Evolutionary conservation across 208 protist genomes (phyloP).

Genomic region (Leishmania arabica): DNA sequence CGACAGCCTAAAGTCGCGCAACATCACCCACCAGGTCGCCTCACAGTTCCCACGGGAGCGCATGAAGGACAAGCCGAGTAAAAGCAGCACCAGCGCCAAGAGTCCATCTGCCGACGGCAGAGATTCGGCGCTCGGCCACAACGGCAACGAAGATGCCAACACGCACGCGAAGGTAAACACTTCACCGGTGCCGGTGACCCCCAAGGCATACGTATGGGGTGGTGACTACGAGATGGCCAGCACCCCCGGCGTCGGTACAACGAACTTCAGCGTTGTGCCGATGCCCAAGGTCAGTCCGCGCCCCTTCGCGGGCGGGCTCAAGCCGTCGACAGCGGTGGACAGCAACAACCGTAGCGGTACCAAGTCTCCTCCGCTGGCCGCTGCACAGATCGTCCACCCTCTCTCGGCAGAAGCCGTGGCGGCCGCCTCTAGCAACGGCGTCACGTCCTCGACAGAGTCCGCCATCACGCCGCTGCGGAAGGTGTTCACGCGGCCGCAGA

Average conservation of each 20-base stretch:
- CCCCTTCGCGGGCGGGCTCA: not conserved
- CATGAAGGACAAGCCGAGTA: conserved; percentile 2
- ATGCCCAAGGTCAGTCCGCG: conserved; percentile 22
- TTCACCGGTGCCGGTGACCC: not conserved
- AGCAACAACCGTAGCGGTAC: not conserved
- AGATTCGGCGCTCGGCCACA: not conserved
- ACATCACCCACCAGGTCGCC: conserved; percentile 10
- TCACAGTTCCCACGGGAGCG: conserved; percentile 30
- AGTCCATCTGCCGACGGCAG: conserved; percentile 4
- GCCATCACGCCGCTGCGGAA: conserved; percentile 17
- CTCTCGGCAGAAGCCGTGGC: not conserved
- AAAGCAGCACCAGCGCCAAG: conserved; percentile 6
- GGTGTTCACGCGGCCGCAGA: conserved; percentile 2
- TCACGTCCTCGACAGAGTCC: conserved; percentile 20
- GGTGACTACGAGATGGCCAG: conserved; percentile 27
- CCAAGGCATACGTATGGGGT: conserved; percentile 23
- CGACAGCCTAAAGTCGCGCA: not conserved
- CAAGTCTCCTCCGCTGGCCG: not conserved
- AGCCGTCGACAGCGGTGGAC: not conserved
- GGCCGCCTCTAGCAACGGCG: not conserved
- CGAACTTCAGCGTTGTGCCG: conserved; percentile 8
- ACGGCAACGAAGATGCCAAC: not conserved
- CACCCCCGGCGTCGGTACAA: not conserved
- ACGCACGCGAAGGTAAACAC: conserved; percentile 15
- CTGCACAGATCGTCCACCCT: conserved; percentile 7